These are phyloP conservation scores for Paramecium tetraurelia DNA, from an alignment of 73 alveolate genomes.

Conservation along the genomic window DNA sequence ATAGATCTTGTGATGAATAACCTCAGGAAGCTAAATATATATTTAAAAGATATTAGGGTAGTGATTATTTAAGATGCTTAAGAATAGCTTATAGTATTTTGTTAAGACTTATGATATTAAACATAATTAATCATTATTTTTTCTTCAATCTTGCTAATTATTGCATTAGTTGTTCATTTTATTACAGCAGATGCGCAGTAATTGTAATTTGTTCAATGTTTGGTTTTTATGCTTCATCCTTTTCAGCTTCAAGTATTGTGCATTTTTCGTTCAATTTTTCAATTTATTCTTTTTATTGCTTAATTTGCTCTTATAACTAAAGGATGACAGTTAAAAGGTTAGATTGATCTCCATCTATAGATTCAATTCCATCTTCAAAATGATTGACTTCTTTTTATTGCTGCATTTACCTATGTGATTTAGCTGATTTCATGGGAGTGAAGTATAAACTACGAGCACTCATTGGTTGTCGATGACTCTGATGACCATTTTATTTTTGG, in stretches of 20 bases:
- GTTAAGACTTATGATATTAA: not conserved
- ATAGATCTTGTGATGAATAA: not conserved
- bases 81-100: not conserved
- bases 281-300: not conserved
- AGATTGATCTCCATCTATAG: not conserved
- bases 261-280: not conserved
- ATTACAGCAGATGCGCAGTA: not conserved
- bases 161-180: not conserved
- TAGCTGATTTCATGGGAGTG: not conserved
- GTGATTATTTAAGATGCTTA: not conserved
- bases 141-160: not conserved
- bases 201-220: not conserved
- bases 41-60: not conserved
- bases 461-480: not conserved
- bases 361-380: not conserved
- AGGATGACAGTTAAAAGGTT: not conserved
- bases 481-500: not conserved
- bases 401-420: not conserved
- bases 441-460: constrained; percentile 1
- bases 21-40: not conserved
- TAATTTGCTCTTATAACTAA: not conserved
- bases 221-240: not conserved
- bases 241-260: not conserved
- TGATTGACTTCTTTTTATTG: not conserved
- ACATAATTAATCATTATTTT: not conserved